Percentiles rank a stretch among this genome's conserved stretches.
phyloP scores from a whole-genome alignment of 140 eudicot genomes.

The Flaveria floridana region DNA sequence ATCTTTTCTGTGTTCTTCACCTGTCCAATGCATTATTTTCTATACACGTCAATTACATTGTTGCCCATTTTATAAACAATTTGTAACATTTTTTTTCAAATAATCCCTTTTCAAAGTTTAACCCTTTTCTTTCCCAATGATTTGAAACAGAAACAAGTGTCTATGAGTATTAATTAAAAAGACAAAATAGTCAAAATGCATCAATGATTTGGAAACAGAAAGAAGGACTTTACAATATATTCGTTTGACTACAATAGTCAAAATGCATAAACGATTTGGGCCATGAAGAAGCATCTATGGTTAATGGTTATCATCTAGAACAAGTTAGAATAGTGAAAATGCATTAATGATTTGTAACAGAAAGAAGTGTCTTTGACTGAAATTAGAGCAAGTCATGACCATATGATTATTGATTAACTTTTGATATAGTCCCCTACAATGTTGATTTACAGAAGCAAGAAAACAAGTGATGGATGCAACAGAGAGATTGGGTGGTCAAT shows the following conservation, averaged over 20 bases:
- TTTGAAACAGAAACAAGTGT: too few species aligned
- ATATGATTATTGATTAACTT: slow-evolving; percentile 14
- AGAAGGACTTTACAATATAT: neutral
- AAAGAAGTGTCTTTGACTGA: neutral
- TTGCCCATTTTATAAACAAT: neutral
- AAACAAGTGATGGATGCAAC: slow-evolving; percentile 90
- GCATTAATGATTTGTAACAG: neutral
- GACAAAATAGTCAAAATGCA: too few species aligned
- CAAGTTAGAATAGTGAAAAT: slow-evolving; percentile 5
- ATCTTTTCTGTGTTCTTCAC: neutral
- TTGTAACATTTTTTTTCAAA: neutral
- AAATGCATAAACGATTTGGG: neutral
- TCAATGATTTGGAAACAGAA: neutral
- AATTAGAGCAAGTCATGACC: neutral
- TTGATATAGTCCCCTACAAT: slow-evolving; percentile 14
- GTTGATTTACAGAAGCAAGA: slow-evolving; percentile 65
- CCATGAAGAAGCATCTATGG: neutral
- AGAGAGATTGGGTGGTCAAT: slow-evolving; percentile 86
- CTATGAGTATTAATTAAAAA: too few species aligned
- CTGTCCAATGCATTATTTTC: too few species aligned
- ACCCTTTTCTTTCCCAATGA: too few species aligned
- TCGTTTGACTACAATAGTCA: slow-evolving; percentile 6
- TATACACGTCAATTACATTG: neutral
- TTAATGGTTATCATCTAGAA: neutral
- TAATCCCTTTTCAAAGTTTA: neutral